Percentiles rank a stretch among this genome's conserved stretches.
phyloP scores from a whole-genome alignment of 805 yeast genomes.

The Cyberlindnera mrakii region DNA sequence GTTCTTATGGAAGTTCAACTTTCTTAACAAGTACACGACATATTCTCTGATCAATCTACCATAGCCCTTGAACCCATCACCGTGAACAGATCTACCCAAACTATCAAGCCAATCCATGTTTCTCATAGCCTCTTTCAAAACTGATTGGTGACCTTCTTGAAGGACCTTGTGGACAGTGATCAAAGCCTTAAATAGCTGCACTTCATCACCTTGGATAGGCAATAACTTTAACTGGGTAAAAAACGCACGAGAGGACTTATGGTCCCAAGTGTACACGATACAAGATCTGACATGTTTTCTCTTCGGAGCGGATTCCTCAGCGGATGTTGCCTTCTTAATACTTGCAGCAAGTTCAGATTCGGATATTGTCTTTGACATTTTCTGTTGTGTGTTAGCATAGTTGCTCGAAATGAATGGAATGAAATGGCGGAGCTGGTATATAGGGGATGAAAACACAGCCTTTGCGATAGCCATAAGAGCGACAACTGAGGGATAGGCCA shows the following conservation, averaged over 20 bases:
- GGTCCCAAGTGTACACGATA: conserved; percentile 96
- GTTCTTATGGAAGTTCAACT: conserved; percentile 73
- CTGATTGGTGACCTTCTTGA: conserved; percentile 96
- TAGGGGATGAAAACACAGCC: too few relatives aligned
- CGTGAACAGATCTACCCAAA: conserved; percentile 48
- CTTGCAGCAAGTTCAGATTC: conserved; percentile 36
- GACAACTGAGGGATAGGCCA: too few relatives aligned
- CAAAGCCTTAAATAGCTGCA: conserved; percentile 80
- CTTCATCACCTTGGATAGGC: conserved; percentile 76
- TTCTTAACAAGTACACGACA: conserved; percentile 59
- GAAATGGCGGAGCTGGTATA: too few relatives aligned
- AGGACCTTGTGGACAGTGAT: conserved; percentile 83
- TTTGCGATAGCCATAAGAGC: too few relatives aligned
- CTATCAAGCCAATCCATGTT: conserved; percentile 76
- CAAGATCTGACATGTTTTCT: conserved; percentile 94
- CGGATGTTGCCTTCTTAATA: conserved; percentile 71
- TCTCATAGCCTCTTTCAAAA: conserved; percentile 71
- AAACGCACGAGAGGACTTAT: conserved; percentile 72
- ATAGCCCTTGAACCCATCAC: conserved; percentile 45
- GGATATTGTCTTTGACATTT: conserved; percentile 22
- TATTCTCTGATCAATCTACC: conserved; percentile 75
- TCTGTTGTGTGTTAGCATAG: neutral
- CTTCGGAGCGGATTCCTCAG: conserved; percentile 89
- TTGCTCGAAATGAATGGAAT: too few relatives aligned
- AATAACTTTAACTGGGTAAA: conserved; percentile 78